Evolutionary conservation across 139 green algal species (phyloP).

Genomic region (Chlamydomonas asymmetrica): DNA sequence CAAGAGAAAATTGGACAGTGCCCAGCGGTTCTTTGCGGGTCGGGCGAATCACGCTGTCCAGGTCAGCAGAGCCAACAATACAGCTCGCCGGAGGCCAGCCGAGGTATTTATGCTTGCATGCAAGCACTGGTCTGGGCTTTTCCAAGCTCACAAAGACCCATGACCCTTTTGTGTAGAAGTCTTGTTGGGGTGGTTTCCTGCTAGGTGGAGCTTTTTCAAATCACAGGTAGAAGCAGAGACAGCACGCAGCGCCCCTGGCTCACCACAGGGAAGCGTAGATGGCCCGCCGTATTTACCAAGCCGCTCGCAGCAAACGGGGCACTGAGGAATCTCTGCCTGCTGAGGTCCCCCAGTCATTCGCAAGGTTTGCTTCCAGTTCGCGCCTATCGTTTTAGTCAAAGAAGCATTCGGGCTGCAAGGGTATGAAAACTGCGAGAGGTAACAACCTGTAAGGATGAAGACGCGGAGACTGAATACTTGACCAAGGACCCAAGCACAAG

Average conservation of each 20-base stretch:
- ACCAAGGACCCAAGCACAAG: no score
- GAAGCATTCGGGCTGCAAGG: no score
- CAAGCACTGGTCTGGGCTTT: background rate
- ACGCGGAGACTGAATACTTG: no score
- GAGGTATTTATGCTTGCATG: no score
- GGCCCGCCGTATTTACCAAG: constrained; percentile 62
- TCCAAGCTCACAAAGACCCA: background rate
- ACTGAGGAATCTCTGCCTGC: constrained; percentile 43
- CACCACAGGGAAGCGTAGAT: constrained; percentile 65
- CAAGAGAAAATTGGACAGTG: background rate
- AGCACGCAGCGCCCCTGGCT: constrained; percentile 3
- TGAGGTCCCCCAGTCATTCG: no score
- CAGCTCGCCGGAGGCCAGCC: background rate
- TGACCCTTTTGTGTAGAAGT: background rate
- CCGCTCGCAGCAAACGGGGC: constrained; percentile 57
- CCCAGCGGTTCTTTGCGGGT: background rate
- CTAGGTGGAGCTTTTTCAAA: background rate
- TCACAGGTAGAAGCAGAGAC: background rate
- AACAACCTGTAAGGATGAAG: no score
- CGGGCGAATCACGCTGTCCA: background rate
- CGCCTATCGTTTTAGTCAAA: no score
- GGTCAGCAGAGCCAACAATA: background rate
- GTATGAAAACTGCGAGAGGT: no score
- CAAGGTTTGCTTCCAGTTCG: no score
- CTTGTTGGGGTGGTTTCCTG: background rate